These are phyloP conservation scores for Azolla pinnata DNA, from an alignment of 75 land plant species.

Conservation along the genomic window DNA sequence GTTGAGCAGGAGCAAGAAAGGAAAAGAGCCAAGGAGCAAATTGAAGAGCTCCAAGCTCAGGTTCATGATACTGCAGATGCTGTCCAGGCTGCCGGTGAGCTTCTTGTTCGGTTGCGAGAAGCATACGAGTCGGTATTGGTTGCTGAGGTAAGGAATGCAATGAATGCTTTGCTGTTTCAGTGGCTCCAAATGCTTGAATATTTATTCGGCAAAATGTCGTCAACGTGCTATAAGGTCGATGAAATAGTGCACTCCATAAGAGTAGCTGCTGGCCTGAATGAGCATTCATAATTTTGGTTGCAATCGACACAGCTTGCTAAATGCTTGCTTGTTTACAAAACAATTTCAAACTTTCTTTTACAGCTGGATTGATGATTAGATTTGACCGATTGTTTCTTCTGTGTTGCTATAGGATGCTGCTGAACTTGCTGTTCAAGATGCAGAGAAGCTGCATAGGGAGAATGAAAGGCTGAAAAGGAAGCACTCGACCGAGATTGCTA, in stretches of 20 bases:
- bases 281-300: no score
- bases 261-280: no score
- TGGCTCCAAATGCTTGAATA: no score
- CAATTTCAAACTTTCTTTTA: no score
- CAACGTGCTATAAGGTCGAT: no score
- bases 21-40: conserved; percentile 63
- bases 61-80: conserved; percentile 92
- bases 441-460: conserved; percentile 46
- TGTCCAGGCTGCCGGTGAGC: conserved; percentile 87
- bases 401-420: conserved; percentile 75
- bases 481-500: conserved; percentile 44
- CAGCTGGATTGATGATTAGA: no score
- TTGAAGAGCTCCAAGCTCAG: conserved; percentile 63
- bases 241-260: no score
- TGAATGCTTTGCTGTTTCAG: no score
- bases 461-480: conserved; percentile 51
- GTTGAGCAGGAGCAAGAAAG: conserved; percentile 69
- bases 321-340: no score
- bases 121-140: conserved; percentile 68
- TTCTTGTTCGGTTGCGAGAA: conserved; percentile 76
- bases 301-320: no score
- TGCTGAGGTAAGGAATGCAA: conserved; percentile 77
- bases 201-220: no score
- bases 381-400: no score
- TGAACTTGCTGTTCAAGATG: conserved; percentile 50